A percentile compares a stretch with the other conserved stretches of the same genome.
These are phyloP conservation scores for Ustilago vetiveriae DNA, from an alignment of 1,284 basidiomycete species.

Conservation along the genomic window DNA sequence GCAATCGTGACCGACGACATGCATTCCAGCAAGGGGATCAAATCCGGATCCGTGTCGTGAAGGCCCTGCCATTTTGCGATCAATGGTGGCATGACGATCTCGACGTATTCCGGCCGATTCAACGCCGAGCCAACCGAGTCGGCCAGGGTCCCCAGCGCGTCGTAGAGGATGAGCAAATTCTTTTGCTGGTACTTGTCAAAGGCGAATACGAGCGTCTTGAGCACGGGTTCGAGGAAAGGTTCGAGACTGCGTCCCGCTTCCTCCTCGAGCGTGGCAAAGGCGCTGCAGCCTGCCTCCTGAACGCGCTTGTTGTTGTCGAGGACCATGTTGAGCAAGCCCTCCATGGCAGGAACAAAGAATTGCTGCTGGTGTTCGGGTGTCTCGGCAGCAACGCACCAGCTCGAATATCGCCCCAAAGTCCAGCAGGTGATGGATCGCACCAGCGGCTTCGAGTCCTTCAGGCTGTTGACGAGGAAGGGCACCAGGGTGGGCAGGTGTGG, in stretches of 20 bases:
- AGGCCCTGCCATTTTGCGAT: conserved; percentile 88
- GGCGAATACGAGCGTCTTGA: conserved; percentile 92
- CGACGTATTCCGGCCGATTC: conserved; percentile 85
- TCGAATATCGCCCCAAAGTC: conserved; percentile 98
- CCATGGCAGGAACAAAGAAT: conserved; percentile 96
- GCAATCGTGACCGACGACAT: conserved; percentile 97
- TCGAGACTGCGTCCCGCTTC: conserved; percentile 89
- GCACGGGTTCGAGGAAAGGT: conserved; percentile 92
- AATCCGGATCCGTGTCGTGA: conserved; percentile 87
- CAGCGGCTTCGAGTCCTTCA: conserved; percentile 93
- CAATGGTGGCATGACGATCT: conserved; percentile 95
- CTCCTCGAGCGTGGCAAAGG: conserved; percentile 98
- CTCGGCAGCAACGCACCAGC: conserved; percentile 85
- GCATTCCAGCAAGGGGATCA: conserved; percentile 90
- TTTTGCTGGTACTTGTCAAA: conserved; percentile 99
- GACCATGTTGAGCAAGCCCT: conserved; percentile 98
- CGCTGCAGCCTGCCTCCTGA: conserved; percentile 98
- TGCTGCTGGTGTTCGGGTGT: conserved; percentile 84
- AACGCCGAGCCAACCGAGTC: conserved; percentile 92
- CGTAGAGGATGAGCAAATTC: conserved; percentile 97
- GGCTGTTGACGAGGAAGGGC: conserved; percentile 87
- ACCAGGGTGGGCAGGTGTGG: conserved; percentile 91
- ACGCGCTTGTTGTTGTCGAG: conserved; percentile 98
- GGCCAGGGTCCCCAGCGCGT: conserved; percentile 95
- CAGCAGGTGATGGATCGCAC: conserved; percentile 99